phyloP scores from a whole-genome alignment of 2,329 filamentous ascomycete genomes.

The Colletotrichum sp. region DNA sequence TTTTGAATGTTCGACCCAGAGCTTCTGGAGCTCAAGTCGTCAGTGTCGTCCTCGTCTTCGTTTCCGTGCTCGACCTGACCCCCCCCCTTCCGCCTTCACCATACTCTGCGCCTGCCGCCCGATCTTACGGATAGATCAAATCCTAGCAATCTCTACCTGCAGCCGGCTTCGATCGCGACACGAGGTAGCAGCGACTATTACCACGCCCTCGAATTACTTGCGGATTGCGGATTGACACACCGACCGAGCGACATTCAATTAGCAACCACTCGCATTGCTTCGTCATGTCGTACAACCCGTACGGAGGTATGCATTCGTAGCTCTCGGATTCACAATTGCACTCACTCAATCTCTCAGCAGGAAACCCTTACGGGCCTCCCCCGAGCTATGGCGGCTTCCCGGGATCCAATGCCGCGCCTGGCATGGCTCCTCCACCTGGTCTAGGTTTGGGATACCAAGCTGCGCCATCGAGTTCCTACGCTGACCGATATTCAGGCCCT shows the following conservation, averaged over 20 bases:
- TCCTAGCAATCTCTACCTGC: neutral
- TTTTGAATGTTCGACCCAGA: conserved; percentile 14
- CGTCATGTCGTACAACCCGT: conserved; percentile 65
- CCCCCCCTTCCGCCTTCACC: neutral
- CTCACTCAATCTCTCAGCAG: conserved; percentile 25
- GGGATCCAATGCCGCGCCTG: conserved; percentile 62
- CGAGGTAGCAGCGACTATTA: neutral
- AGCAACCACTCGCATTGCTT: neutral
- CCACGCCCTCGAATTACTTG: neutral
- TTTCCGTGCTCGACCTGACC: neutral
- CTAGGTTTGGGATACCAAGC: conserved; percentile 65
- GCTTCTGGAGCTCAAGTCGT: neutral
- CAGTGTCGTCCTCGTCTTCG: neutral
- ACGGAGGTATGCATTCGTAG: conserved; percentile 50
- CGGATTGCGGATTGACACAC: neutral
- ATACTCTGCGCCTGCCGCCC: neutral
- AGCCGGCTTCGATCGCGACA: neutral
- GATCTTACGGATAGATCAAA: neutral
- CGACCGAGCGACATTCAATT: neutral
- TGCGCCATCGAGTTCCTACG: neutral
- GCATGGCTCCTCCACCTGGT: conserved; percentile 80
- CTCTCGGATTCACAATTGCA: neutral
- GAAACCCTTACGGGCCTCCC: conserved; percentile 73
- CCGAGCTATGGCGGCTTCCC: conserved; percentile 77
- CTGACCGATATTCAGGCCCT: conserved; percentile 56